Evolutionary conservation across 2,329 filamentous ascomycete species (phyloP), one percentile per base, ranked within the genome.

Genomic region (Colletotrichum tofieldiae): DNA sequence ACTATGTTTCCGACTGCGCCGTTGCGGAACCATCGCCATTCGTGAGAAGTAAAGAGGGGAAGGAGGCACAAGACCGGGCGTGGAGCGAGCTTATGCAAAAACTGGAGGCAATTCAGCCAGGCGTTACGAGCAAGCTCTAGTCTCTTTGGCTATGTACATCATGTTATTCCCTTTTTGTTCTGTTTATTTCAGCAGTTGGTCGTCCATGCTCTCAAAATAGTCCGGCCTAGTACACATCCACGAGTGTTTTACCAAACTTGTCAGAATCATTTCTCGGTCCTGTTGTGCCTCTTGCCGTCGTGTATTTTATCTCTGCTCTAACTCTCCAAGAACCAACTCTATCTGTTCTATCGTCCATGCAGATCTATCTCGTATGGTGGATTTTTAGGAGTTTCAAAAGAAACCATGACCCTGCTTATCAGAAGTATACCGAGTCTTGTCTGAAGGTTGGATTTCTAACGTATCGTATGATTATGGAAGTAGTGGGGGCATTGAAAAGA

Each of bases 51-150:
- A 75, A 78, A 6, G 82, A 85, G 8, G 85, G 86, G 0, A 74
- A 76, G 35, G 72, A 75, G 56, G 76, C 80, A n/a, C 81, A 83
- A 56, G 73, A 79, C 62, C 82, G 78, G 70, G 71, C 87, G 0
- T 88, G 85, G 84, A 76, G 74, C 3, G 85, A 88, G 75, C 61
- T 88, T 63, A 75, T 74, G 7, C 73, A 64, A 9, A 84, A 84
- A 35, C 65, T 87, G 67, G 84, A 88, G 73, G 74, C 62, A 2
- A 82, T 86, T 52, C 68, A 81, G 65, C 84, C 84, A 2, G 84
- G 83, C 11, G 71, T 76, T 0, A 74, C 66, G 32, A 51, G 52
- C 14, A 75, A 73, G 3, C 47, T 72, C 14, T 66, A 26, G 45
- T 58, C 16, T n/a, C 14, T 32, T n/a, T 1, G 16, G n/a, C n/a